phyloP scores from a whole-genome alignment of 2,329 filamentous ascomycete species.

The Phaeosphaeriaceae sp. region DNA sequence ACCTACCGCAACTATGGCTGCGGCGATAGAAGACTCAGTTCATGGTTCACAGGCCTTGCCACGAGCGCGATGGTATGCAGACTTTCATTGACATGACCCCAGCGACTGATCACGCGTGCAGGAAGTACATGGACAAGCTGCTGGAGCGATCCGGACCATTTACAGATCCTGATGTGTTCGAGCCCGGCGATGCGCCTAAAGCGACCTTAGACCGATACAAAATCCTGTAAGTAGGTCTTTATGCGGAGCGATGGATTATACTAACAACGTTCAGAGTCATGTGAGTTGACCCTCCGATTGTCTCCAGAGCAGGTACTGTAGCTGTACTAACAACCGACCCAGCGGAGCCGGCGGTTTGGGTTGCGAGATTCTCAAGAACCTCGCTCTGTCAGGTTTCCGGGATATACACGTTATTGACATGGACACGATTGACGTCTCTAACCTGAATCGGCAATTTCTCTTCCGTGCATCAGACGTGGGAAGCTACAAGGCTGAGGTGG shows the following conservation, averaged over 20 bases:
- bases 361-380: conserved; percentile 95
- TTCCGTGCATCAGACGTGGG: conserved; percentile 93
- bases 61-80: conserved; percentile 55
- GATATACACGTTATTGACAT: conserved; percentile 99
- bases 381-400: conserved; percentile 93
- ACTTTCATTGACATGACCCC: background rate
- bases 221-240: conserved; percentile 67
- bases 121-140: conserved; percentile 85
- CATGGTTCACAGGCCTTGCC: conserved; percentile 22
- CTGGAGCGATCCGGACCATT: conserved; percentile 80
- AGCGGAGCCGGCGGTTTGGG: conserved; percentile 94
- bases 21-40: conserved; percentile 12
- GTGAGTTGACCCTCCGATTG: conserved; percentile 31
- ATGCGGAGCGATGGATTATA: background rate
- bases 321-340: conserved; percentile 52
- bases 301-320: background rate
- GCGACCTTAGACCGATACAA: conserved; percentile 44
- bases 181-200: conserved; percentile 60
- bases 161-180: conserved; percentile 66
- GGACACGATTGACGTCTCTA: conserved; percentile 99
- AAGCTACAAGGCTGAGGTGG: conserved; percentile 90
- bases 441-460: conserved; percentile 95
- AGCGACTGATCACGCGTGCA: conserved; percentile 49
- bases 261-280: conserved; percentile 45
- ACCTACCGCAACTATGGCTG: conserved; percentile 1